Evolutionary conservation across 2,329 filamentous ascomycete species (phyloP), one percentile per base, ranked within the genome.

Genomic region (Pseudofabraea citricarpa): DNA sequence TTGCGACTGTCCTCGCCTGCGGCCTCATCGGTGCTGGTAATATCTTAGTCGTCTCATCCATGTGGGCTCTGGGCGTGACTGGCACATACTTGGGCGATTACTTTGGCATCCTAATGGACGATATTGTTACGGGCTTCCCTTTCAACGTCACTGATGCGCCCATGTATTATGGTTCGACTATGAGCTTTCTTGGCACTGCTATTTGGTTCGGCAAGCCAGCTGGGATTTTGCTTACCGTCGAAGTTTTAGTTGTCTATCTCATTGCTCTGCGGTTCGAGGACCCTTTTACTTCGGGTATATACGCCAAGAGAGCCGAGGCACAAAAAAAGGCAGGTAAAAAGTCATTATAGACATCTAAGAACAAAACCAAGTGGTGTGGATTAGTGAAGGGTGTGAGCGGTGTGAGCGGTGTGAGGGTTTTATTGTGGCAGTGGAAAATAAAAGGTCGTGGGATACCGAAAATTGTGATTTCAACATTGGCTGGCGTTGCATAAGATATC

Each of bases 71-170:
- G 31, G 93, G 93, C 45, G 81, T 98, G 59, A 96, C 90, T 1
- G 93, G 93, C 50, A 98, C 93, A 27, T 98, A 96, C 64, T 74
- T 98, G 26, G 93, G 93, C 56, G 93, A 98, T 72, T 98, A 98
- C 74, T 98, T 97, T 63, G 93, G 93, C 56, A 96, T 97, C 64
- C 75, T 98, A 53, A 95, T 96, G 90, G 91, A 97, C 63, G 72
- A 85, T 55, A 91, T 91, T 58, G 90, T 98, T 41, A 95, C 90
- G 10, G 85, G 87, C 12, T 98, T 98, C 64, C 93, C 93, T 2
- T 98, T 98, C 76, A 97, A 87, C 66, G 77, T 97, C 48, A 90
- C 85, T 43, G 79, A 81, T 53, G 85, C 89, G 41, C 93, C 93
- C 50, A 98, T 98, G 93, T 98, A 98, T 73, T 87, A 90, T 71